Evolutionary conservation across 129 eudicot species (phyloP), one percentile per base, ranked within the genome.

Genomic region (Flaveria brownii): DNA sequence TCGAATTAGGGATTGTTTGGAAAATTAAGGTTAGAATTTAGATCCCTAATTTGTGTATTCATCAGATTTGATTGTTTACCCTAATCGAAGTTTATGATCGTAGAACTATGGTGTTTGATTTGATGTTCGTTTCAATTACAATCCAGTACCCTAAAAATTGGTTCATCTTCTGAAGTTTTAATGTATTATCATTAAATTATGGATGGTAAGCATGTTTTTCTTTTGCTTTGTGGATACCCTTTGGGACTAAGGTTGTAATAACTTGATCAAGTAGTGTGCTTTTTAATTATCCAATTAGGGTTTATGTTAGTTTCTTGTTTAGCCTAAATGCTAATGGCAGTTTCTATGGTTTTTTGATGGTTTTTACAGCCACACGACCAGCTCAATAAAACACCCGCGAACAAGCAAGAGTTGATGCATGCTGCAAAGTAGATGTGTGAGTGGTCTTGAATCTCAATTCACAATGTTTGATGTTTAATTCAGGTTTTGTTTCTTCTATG

Each of bases 391-490:
- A 13, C 33, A 36, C 63, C 50, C 9, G 51, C 17, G 17, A 75
- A 62, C 28, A 75, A 75, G 60, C 79, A 75, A 74, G 72, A 51
- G 20, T 50, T 63, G 11, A 75, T 63, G 20, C 72, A 49, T 30
- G 51, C 39, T 17, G 65, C 76, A 54, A 72, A 72, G 51, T 72
- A 33, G 49, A 51, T 28, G 62, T 71, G 63, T n/a, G n/a, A 74
- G 59, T 56, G 70, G n/a, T 43, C 26, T 61, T 11, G 15, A 63
- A 23, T 75, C 47, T 46, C 49, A 30, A n/a, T 16, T 60, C 59
- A 25, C 50, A 61, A 16, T 26, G 63, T 25, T 50, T 50, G 20
- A 28, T 61, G 28, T 74, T 47, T 17, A 30, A 7, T 49, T 62
- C 23, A 18, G n/a, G 25, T 43, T 49, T 75, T 63, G 2, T 4